Evolutionary conservation across 1,284 basidiomycete genomes (phyloP), one percentile per base, ranked within the genome.

Genomic region (Ustilago cynodontis): DNA sequence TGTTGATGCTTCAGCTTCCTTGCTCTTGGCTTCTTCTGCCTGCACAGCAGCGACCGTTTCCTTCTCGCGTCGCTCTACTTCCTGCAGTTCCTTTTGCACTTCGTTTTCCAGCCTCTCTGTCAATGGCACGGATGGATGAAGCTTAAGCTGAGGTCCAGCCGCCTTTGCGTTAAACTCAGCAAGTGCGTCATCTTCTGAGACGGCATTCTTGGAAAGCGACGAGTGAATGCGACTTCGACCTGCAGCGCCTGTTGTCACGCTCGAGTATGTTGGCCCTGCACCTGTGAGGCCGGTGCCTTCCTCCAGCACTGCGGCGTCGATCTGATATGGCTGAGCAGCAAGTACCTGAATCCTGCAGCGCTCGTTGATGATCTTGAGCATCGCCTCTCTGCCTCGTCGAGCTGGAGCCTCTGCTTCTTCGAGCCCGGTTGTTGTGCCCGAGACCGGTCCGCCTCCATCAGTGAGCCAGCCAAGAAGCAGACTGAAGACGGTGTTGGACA

Each of bases 401-500:
- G 78, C 79, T 14, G 80, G 78, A 20, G 75, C 78, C 18, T 81
- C 72, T 33, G 74, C 79, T 28, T 76, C 72, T 78, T 94, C 93
- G 8, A 94, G 91, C 26, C 91, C 89, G 61, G 94, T 93, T 20
- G 94, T 93, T 55, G 92, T 91, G 31, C 95, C 92, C 29, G 92
- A 88, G 1, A 92, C 91, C 82, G 95, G 94, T 31, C 94, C 93
- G n/a, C 92, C 88, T 35, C 94, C 94, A 85, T 95, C 94, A 20
- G 93, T 97, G 61, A 99, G 88, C 97, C 97, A 99, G 39, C 95
- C 95, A 9, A 98, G 90, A 11, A 99, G 89, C 8, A 99, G 90
- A 43, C 92, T 91, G 85, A 98, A 96, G 1, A 95, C 93, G 50
- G 94, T 95, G 49, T 93, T 91, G 71, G 93, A 94, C 91, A 99